Evolutionary conservation across 805 yeast species (phyloP), one percentile per base, ranked within the genome.

Genomic region (Candida nemodendra): DNA sequence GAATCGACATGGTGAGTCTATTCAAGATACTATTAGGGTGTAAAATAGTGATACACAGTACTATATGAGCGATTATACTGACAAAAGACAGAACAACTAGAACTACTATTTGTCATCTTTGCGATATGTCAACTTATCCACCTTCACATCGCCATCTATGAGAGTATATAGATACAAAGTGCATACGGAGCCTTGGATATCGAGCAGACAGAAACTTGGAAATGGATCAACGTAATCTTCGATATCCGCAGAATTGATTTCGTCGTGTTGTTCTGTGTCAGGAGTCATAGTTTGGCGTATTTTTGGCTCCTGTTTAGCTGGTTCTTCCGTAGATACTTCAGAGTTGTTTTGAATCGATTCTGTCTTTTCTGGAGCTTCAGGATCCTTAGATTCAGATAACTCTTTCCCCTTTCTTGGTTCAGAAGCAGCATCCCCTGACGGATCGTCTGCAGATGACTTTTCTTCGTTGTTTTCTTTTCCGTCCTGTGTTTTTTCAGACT

Each of bases 191-290:
- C 86, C 91, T 54, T 84, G 87, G n/a, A 89, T 77, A 54, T 93
- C 98, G 48, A 91, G 57, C 22, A 91, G 68, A 54, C 96, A 89
- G 60, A 93, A 91, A 37, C 95, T 85, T 4, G 98, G 96, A 11
- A 79, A 73, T n/a, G 75, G 67, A 27, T 55, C 60, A 43, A 48
- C 38, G 36, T 56, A 60, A 19, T 51, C 61, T 32, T 59, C 65
- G 15, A 61, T 44, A 37, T 36, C 57, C 31, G 55, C 54, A 18
- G 37, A 38, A 15, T 44, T 45, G 4, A 44, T 30, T 4, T 48
- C 55, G 26, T 18, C 13, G 5, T 50, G 45, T 9, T 47, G 19
- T 15, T 36, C 38, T 16, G 26, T 11, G 21, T 27, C 42, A 17
- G 24, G 24, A 21, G 24, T 21, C 11, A 7, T 55, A 2, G 45